phyloP scores from a whole-genome alignment of 495 filamentous ascomycete genomes.

The Penicillium waksmanii region DNA sequence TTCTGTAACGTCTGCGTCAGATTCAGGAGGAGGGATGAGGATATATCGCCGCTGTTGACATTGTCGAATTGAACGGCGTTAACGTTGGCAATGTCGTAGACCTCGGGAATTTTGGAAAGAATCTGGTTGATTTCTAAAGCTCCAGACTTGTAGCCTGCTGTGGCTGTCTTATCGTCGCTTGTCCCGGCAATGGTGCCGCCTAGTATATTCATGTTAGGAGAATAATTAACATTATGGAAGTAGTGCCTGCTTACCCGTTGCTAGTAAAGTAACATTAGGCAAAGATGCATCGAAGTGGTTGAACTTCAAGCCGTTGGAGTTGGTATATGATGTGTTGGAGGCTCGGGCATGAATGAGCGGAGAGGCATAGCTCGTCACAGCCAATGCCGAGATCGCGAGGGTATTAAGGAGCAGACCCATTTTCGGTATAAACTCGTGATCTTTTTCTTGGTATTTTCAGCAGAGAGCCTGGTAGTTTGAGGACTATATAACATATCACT shows the following conservation, averaged over 20 bases:
- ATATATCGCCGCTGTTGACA: conserved; percentile 42
- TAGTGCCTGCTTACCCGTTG: conserved; percentile 35
- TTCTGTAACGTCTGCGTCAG: conserved; percentile 44
- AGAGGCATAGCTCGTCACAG: conserved; percentile 30
- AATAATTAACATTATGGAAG: neutral
- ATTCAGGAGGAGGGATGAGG: conserved; percentile 45
- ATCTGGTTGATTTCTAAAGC: conserved; percentile 44
- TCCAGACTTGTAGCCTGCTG: conserved; percentile 50
- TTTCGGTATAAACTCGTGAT: conserved; percentile 1
- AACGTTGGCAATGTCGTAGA: conserved; percentile 51
- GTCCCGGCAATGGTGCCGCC: conserved; percentile 54
- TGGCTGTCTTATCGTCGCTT: conserved; percentile 45
- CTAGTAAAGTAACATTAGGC: conserved; percentile 55
- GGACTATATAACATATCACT: too few species aligned
- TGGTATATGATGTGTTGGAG: conserved; percentile 33
- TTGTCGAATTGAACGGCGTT: conserved; percentile 49
- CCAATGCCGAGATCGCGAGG: conserved; percentile 28
- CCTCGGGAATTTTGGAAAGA: conserved; percentile 46
- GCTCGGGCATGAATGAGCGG: conserved; percentile 30
- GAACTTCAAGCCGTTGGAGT: conserved; percentile 38
- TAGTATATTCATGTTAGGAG: conserved; percentile 3
- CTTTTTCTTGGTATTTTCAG: neutral
- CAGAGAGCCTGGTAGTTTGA: too few species aligned
- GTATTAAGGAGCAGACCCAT: conserved; percentile 26
- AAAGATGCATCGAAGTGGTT: conserved; percentile 48